A percentile compares a stretch with the other conserved stretches of the same genome.
Conservation (phyloP, 2,329 filamentous ascomycete genomes). For the Fusarium nodosum region DNA sequence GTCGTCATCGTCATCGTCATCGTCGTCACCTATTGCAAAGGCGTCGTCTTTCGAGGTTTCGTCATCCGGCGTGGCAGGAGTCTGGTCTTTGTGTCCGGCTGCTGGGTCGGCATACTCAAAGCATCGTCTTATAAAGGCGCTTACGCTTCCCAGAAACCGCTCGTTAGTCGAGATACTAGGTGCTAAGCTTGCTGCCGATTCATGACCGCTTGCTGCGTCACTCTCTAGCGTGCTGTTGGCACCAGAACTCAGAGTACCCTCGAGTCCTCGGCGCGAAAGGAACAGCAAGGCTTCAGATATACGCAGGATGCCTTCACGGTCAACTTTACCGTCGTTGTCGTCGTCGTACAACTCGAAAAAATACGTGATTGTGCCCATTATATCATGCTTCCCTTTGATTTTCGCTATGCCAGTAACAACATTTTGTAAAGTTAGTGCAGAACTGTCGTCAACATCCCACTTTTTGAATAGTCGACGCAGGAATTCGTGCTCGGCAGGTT, state of each 20-base stretch:
- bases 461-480: constrained; percentile 87
- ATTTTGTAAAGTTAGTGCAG: constrained; percentile 87
- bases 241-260: constrained; percentile 77
- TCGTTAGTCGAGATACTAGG: constrained; percentile 79
- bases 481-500: constrained; percentile 94
- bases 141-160: constrained; percentile 91
- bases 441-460: constrained; percentile 85
- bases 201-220: constrained; percentile 49
- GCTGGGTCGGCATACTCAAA: constrained; percentile 98
- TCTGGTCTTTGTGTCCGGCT: constrained; percentile 64
- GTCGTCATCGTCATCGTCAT: constrained; percentile 78
- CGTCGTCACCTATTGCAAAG: constrained; percentile 84
- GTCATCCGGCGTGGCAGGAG: constrained; percentile 36
- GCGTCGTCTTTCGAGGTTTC: constrained; percentile 58
- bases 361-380: constrained; percentile 97
- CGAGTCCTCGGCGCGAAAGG: constrained; percentile 87
- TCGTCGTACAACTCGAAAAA: constrained; percentile 99
- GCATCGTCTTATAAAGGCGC: constrained; percentile 93
- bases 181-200: constrained; percentile 57
- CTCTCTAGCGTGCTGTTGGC: constrained; percentile 68
- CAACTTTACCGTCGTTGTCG: constrained; percentile 88
- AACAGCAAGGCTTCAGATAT: constrained; percentile 97
- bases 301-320: constrained; percentile 92
- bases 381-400: constrained; percentile 93
- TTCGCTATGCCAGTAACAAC: constrained; percentile 91